These are phyloP conservation scores for Phlyctochytrium planicorne DNA, from an alignment of 192 early-diverging fungal species.

Conservation along the genomic window DNA sequence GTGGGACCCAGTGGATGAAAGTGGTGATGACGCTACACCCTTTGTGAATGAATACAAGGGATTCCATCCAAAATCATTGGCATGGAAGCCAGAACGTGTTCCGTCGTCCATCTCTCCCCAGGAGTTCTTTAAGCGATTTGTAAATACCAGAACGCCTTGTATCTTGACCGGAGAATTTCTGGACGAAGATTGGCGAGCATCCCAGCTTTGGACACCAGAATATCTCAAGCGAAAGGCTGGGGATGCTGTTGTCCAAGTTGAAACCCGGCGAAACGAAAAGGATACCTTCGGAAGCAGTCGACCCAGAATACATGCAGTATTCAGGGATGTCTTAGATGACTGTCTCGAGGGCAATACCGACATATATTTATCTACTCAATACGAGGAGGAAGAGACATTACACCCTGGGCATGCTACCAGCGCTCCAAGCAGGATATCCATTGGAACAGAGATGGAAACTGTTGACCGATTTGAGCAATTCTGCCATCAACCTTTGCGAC, in stretches of 20 bases:
- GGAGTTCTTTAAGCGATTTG: constrained; percentile 39
- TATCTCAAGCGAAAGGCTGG: constrained; percentile 34
- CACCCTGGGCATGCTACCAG: neutral
- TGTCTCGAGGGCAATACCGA: constrained; percentile 21
- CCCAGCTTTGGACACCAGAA: neutral
- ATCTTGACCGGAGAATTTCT: constrained; percentile 22
- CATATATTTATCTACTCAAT: constrained; percentile 41
- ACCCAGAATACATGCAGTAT: constrained; percentile 12
- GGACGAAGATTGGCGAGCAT: constrained; percentile 1
- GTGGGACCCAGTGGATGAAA: no score
- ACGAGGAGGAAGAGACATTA: constrained; percentile 11
- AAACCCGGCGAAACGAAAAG: constrained; percentile 5
- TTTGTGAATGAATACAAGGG: constrained; percentile 39
- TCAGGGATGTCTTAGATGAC: constrained; percentile 25
- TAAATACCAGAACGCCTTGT: constrained; percentile 47
- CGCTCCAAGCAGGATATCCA: neutral
- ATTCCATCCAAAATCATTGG: constrained; percentile 39
- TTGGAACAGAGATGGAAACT: neutral
- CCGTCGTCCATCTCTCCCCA: constrained; percentile 24
- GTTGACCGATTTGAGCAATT: constrained; percentile 9
- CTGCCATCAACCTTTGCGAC: constrained; percentile 29
- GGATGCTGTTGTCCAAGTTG: constrained; percentile 35
- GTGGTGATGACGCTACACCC: no score
- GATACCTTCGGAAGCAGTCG: constrained; percentile 27
- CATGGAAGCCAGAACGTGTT: constrained; percentile 34